These are phyloP conservation scores for Leccinum barrowsii DNA, from an alignment of 768 basidiomycete species.

Conservation along the genomic window DNA sequence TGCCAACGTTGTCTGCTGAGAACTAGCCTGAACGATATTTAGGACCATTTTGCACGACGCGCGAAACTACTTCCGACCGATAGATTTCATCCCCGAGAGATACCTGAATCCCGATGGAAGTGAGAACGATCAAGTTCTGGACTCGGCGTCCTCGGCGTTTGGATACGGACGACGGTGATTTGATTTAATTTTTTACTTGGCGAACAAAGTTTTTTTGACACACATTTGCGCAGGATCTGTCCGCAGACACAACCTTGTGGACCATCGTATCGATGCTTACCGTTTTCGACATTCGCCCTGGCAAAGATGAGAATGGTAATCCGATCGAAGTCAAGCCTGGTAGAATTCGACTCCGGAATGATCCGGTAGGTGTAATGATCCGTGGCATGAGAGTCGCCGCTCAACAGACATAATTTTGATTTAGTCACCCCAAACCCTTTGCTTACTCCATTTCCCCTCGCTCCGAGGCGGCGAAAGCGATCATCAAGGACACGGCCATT, in stretches of 20 bases:
- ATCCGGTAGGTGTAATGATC: slow-evolving; percentile 22
- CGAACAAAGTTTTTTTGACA: not conserved
- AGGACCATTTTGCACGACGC: slow-evolving; percentile 41
- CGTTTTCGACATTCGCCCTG: slow-evolving; percentile 26
- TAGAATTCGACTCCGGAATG: slow-evolving; percentile 29
- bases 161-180: slow-evolving; percentile 36
- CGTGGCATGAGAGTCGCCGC: not conserved
- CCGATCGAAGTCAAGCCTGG: slow-evolving; percentile 12
- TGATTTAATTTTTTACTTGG: not conserved
- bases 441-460: slow-evolving; percentile 30
- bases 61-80: slow-evolving; percentile 31
- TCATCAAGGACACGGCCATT: slow-evolving; percentile 29
- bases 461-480: slow-evolving; percentile 22
- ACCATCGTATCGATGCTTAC: slow-evolving; percentile 29
- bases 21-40: not conserved
- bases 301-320: slow-evolving; percentile 20
- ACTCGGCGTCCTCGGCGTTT: slow-evolving; percentile 30
- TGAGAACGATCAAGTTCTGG: slow-evolving; percentile 28
- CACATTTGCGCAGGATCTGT: slow-evolving; percentile 28
- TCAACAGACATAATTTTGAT: not conserved
- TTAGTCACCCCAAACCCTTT: slow-evolving; percentile 32
- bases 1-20: slow-evolving; percentile 2
- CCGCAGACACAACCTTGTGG: slow-evolving; percentile 42
- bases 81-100: slow-evolving; percentile 37
- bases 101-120: slow-evolving; percentile 38